Evolutionary conservation across 2,329 filamentous ascomycete species (phyloP), one percentile per base, ranked within the genome.

Genomic region (Ceratocystis smalleyi): DNA sequence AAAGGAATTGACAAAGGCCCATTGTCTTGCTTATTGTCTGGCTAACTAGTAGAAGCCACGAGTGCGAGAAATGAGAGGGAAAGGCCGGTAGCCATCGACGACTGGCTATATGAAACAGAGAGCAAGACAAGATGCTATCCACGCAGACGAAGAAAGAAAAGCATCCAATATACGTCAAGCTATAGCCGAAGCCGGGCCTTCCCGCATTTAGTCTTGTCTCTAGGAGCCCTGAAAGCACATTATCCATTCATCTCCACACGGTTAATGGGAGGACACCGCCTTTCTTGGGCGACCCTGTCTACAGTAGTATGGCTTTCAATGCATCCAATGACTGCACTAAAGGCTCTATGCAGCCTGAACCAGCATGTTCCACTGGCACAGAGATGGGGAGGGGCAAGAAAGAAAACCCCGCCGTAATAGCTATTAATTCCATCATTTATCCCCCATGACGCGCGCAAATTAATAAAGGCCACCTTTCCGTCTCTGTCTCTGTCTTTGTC

Each of bases 1-100:
- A 40, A 40, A 40, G 35, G 35, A 40, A 40, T 40, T 30, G 43
- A 61, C 59, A 61, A 61, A 61, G 59, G 59, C n/a, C 59, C 59
- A 45, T 61, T 43, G 59, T 61, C 59, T 51, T 55, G 27, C 15
- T 57, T 57, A 57, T 57, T 57, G 54, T 57, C 30, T 12, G 30
- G 19, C 54, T 35, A 19, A 5, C 54, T 7, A 24, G 27, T 8
- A 35, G 12, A 30, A 7, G 54, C 19, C 49, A 54, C 17, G 24
- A 15, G 35, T 15, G 35, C 10, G 15, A 27, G 22, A 12, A 5
- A 24, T 15, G 22, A 30, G 5, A 57, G 17, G 27, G 12, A 22
- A 19, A 57, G 3, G 54, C n/a, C 32, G 30, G 54, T 19, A 17
- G 27, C 30, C 54, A 27, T 35, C 7, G 8, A 30, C 30, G 27